Evolutionary conservation across 2,329 filamentous ascomycete species (phyloP), one percentile per base, ranked within the genome.

Genomic region (Scedosporium apiospermum): DNA sequence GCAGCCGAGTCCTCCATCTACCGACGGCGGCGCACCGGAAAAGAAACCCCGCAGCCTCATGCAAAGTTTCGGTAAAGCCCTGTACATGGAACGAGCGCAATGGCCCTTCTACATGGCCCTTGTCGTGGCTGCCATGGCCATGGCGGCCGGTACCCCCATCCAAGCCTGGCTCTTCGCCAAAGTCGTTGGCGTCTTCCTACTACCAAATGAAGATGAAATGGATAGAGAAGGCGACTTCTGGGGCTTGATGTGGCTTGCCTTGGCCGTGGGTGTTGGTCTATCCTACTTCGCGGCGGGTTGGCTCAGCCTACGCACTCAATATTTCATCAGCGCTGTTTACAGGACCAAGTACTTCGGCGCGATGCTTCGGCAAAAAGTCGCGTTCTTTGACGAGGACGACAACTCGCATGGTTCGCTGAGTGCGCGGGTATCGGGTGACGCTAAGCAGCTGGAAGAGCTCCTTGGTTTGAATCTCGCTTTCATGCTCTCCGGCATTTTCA

Each of bases 391-490:
- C 65, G 72, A 79, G 0, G 80, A 86, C 60, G 80, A 81, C 5
- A 82, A 88, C 66, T 81, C 84, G 0, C 78, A 82, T 0, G 86
- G 86, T 1, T 82, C 84, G 7, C 76, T 88, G 64, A 84, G 83
- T 0, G 79, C 84, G 0, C 77, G 81, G 2, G 71, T 86, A 2
- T 78, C 80, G 1, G 74, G 79, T 14, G 85, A 88, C 62, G 82
- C 85, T 0, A 80, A 81, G 65, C 80, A 85, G 61, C 73, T 88
- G 3, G 83, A 87, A 70, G 83, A 88, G 70, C 75, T 88, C 4
- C 80, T 87, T 68, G 83, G 84, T 4, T 75, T 82, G 57, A 87
- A 88, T 68, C 83, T 88, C 79, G 80, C 85, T 1, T 79, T 89
- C 66, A 80, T 84, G 2, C 78, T 79, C 63, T 42, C 42, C 21